Conservation (phyloP, 1,139 yeast species). For the Debaryomyces sp. region DNA sequence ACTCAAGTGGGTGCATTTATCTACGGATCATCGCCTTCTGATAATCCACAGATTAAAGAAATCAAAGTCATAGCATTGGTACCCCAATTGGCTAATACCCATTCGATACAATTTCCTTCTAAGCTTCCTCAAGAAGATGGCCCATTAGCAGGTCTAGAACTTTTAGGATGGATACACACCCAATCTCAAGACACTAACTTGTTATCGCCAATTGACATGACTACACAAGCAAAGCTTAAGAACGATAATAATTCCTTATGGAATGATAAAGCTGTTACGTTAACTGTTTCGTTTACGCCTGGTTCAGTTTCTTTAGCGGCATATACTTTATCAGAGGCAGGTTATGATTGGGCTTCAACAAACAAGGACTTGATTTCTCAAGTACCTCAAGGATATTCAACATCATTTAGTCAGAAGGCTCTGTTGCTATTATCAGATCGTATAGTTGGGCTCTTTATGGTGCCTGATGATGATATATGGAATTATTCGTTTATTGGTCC, state of each 20-base stretch:
- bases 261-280: slow-evolving; percentile 49
- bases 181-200: slow-evolving; percentile 62
- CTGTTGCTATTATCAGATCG: slow-evolving; percentile 78
- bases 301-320: slow-evolving; percentile 84
- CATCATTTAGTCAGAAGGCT: slow-evolving; percentile 59
- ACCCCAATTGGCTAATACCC: slow-evolving; percentile 84
- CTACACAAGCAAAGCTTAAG: slow-evolving; percentile 56
- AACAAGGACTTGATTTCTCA: slow-evolving; percentile 60
- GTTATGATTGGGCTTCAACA: slow-evolving; percentile 74
- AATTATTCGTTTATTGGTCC: slow-evolving; percentile 90
- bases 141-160: slow-evolving; percentile 48
- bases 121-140: slow-evolving; percentile 43
- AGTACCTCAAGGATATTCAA: slow-evolving; percentile 65
- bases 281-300: slow-evolving; percentile 75
- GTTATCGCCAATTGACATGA: slow-evolving; percentile 72
- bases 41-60: slow-evolving; percentile 74
- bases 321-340: slow-evolving; percentile 61
- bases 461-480: slow-evolving; percentile 88
- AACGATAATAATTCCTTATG: slow-evolving; percentile 29
- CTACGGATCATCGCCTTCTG: slow-evolving; percentile 76
- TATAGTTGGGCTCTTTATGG: slow-evolving; percentile 80
- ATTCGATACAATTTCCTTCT: slow-evolving; percentile 64
- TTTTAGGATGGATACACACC: slow-evolving; percentile 84
- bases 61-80: slow-evolving; percentile 74
- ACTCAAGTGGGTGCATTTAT: slow-evolving; percentile 82